Evolutionary conservation across 225 moss, liverwort and hornwort genomes (phyloP).

Genomic region (Antitrichia curtipendula): DNA sequence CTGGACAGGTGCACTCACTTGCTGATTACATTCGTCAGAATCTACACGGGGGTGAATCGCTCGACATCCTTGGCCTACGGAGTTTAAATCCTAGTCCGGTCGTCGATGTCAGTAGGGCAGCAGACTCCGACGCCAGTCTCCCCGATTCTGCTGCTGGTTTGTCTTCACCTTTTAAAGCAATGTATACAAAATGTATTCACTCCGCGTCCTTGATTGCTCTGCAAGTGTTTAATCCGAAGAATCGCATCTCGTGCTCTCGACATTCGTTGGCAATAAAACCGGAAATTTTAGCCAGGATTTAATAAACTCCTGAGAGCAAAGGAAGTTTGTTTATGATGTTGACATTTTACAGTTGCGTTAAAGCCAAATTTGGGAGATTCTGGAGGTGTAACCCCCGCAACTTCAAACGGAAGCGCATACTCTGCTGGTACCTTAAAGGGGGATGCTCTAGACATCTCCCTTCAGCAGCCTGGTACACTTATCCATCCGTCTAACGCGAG

Average conservation of each 20-base stretch:
- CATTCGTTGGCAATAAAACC: not conserved
- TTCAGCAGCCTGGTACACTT: conserved; percentile 2
- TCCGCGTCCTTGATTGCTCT: not conserved
- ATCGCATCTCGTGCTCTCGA: not conserved
- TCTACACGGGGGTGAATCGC: conserved; percentile 33
- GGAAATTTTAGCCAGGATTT: not conserved
- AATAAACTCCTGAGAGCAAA: not conserved
- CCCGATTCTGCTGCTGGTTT: conserved; percentile 3
- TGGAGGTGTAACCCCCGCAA: not conserved
- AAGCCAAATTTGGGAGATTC: not conserved
- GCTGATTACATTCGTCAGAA: conserved; percentile 32
- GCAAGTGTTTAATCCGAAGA: not conserved
- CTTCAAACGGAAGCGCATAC: not conserved
- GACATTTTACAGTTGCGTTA: conserved; percentile 2
- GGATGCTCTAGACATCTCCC: not conserved
- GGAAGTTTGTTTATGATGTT: not conserved
- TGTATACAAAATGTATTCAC: not conserved
- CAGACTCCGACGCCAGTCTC: not conserved
- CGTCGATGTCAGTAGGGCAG: not conserved
- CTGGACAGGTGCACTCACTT: conserved; percentile 16
- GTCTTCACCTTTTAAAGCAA: not conserved
- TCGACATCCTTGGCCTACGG: conserved; percentile 42
- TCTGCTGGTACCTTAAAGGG: not conserved
- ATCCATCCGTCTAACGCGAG: not conserved
- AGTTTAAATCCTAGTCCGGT: conserved; percentile 17